Percentiles rank a stretch among this genome's conserved stretches.
Evolutionary conservation across 108 stramenopile species (phyloP).

Genomic region (Conticribra weissflogii): DNA sequence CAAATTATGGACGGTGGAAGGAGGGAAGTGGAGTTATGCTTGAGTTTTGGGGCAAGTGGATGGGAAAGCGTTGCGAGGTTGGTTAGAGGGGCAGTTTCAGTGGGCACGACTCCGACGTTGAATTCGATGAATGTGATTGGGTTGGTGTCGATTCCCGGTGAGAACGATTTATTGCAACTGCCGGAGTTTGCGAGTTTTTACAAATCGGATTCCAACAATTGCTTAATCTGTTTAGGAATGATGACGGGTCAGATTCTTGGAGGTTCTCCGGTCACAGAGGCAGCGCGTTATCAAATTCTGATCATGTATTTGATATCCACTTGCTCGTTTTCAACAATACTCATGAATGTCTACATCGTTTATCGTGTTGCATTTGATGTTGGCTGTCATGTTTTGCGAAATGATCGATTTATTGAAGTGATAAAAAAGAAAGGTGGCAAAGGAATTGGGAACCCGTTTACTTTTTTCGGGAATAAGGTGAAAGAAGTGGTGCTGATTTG

Average conservation of each 20-base stretch:
- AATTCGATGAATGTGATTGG: conserved; percentile 76
- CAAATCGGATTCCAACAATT: neutral
- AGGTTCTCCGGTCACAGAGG: conserved; percentile 75
- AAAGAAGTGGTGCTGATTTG: too few species aligned
- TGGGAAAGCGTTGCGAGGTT: conserved; percentile 58
- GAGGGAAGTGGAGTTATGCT: conserved; percentile 58
- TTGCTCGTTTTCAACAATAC: conserved; percentile 41
- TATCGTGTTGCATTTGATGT: conserved; percentile 66
- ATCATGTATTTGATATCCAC: conserved; percentile 83
- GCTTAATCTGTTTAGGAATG: conserved; percentile 51
- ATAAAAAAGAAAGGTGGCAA: conserved; percentile 19
- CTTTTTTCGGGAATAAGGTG: too few species aligned
- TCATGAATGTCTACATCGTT: conserved; percentile 49
- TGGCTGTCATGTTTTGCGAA: conserved; percentile 43
- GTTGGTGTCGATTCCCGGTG: conserved; percentile 85
- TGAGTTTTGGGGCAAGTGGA: conserved; percentile 66
- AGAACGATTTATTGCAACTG: neutral
- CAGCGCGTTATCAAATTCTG: conserved; percentile 89
- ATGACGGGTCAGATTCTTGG: conserved; percentile 95
- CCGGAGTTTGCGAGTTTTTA: neutral
- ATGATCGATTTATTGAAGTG: conserved; percentile 43
- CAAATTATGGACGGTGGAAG: conserved; percentile 56
- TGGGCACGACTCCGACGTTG: conserved; percentile 60
- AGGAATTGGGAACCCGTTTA: too few species aligned
- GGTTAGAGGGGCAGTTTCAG: conserved; percentile 50